Evolutionary conservation across 2,329 filamentous ascomycete species (phyloP), one percentile per base, ranked within the genome.

Genomic region (Lasiodiplodia theobromae): DNA sequence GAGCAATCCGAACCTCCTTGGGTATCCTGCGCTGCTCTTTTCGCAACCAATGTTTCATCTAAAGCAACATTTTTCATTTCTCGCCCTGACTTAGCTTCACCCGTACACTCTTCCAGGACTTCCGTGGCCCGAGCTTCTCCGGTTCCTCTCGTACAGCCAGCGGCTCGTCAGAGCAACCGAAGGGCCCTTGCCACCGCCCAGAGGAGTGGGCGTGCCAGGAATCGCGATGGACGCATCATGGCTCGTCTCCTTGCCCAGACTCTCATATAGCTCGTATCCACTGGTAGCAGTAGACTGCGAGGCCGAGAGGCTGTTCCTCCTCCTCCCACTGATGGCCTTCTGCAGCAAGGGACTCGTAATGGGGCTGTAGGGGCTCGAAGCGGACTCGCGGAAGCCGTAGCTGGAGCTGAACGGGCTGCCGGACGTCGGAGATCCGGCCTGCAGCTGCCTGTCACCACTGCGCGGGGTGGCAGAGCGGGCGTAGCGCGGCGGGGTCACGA

Each of bases 61-160:
- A 11, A 44, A 18, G 44, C 58, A 23, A n/a, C 5, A 51, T 34
- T 3, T 37, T 18, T 18, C 25, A 21, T 51, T 40, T 49, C 14
- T 8, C n/a, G 25, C 25, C 2, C 25, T 7, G 11, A 28, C 12
- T 49, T 28, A 10, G 18, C 21, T 40, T 64, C 47, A 63, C 4
- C 40, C 57, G 14, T 68, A 68, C 3, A 54, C 49, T 34, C 56
- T 64, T 25, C 66, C 51, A 12, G 66, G 60, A 16, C 66, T 68
- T 2, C 53, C 44, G 40, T 58, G 54, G 16, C 65, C 54, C 28
- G 54, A 57, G 82, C 77, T 89, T 78, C 77, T 89, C 83, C 74
- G 76, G 21, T 92, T 91, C 81, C 90, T 92, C 80, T 97, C 93
- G 77, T 97, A 98, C 70, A 97, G 80, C 95, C 95, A 98, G 82